These are phyloP conservation scores for Phascolomyces articulosus DNA, from an alignment of 371 early-diverging fungal species.

Conservation along the genomic window DNA sequence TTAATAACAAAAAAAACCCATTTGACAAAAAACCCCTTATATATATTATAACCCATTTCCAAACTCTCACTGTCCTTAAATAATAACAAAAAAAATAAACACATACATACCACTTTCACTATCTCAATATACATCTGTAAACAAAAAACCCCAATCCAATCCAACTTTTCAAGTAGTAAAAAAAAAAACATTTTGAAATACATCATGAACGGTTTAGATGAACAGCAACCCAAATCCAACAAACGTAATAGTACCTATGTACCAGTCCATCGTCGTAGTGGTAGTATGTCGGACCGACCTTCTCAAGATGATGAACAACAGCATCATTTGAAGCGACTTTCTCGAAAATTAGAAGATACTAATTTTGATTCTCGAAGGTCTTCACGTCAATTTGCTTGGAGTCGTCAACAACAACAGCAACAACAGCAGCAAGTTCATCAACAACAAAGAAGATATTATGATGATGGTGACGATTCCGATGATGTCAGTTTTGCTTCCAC, in stretches of 20 bases:
- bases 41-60: too few species aligned
- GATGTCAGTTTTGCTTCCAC: constrained; percentile 21
- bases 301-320: constrained; percentile 20
- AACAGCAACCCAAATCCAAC: neutral
- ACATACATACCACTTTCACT: too few species aligned
- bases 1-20: neutral
- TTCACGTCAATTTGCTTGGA: constrained; percentile 15
- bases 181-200: too few species aligned
- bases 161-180: too few species aligned
- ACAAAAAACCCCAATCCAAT: too few species aligned
- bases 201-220: neutral
- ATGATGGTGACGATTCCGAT: constrained; percentile 13
- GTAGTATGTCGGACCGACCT: constrained; percentile 7
- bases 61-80: neutral
- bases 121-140: neutral
- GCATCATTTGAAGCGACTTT: constrained; percentile 9
- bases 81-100: too few species aligned
- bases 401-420: constrained; percentile 14
- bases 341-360: constrained; percentile 7
- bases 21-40: neutral
- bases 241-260: constrained; percentile 25
- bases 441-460: constrained; percentile 7
- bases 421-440: constrained; percentile 4
- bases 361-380: constrained; percentile 9
- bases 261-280: constrained; percentile 35